Conservation (phyloP, 305 asterid genomes). For the Fraxinus albicans region DNA sequence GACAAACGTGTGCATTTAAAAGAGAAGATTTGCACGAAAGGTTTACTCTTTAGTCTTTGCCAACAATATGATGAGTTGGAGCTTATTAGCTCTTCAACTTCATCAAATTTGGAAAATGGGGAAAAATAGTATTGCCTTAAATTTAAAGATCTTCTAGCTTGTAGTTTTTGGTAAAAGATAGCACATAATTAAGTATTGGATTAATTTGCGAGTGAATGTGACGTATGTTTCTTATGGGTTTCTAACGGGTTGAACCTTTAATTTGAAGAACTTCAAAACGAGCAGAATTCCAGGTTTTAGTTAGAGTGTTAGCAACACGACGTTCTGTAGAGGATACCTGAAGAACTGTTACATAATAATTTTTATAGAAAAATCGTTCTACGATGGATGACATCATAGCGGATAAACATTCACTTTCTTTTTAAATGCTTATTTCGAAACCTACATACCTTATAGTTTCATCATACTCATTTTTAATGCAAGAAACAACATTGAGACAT, state of each 20-base stretch:
- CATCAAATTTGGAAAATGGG: background rate
- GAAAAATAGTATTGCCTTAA: background rate
- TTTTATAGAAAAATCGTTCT: too few relatives aligned
- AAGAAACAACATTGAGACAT: too few relatives aligned
- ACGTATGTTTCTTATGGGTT: background rate
- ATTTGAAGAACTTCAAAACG: background rate
- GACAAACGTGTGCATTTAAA: background rate
- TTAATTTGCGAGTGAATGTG: background rate
- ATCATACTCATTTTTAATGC: too few relatives aligned
- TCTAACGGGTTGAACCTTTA: background rate
- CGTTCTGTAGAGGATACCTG: background rate
- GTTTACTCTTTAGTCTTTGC: background rate
- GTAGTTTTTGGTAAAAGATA: background rate
- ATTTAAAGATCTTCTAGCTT: background rate
- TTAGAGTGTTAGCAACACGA: background rate
- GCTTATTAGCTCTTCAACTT: background rate
- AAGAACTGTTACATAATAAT: too few relatives aligned
- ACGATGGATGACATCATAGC: too few relatives aligned
- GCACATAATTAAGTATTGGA: background rate
- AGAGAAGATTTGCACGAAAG: slow-evolving; percentile 9
- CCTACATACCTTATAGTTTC: too few relatives aligned
- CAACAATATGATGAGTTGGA: background rate
- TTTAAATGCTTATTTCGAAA: too few relatives aligned
- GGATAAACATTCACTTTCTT: too few relatives aligned
- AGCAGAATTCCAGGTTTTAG: too few relatives aligned